A percentile compares a stretch with the other conserved stretches of the same genome.
Evolutionary conservation across 2,329 filamentous ascomycete genomes (phyloP).

Genomic region (Paramyrothecium sp.): DNA sequence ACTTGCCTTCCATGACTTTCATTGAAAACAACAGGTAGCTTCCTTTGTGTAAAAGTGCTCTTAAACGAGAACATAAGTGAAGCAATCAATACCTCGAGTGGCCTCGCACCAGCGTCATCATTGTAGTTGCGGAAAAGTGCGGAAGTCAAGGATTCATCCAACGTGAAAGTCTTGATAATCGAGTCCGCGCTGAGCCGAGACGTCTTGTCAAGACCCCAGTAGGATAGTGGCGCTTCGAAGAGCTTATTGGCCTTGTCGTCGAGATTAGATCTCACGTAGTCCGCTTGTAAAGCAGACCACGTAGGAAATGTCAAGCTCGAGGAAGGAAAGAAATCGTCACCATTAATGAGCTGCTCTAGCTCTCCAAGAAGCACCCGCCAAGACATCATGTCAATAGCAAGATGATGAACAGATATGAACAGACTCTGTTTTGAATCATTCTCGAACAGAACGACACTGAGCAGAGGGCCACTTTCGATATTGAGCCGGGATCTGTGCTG

Average conservation of each 20-base stretch:
- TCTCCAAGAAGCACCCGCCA: constrained; percentile 40
- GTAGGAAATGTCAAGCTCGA: constrained; percentile 30
- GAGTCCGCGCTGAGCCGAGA: too few species aligned
- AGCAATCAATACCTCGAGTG: not conserved
- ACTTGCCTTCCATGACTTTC: not conserved
- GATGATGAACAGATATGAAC: constrained; percentile 27
- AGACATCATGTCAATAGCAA: constrained; percentile 37
- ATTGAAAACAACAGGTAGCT: not conserved
- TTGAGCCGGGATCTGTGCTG: too few species aligned
- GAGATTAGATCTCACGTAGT: not conserved
- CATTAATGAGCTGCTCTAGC: constrained; percentile 32
- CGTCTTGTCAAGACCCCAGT: not conserved
- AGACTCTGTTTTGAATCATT: constrained; percentile 14
- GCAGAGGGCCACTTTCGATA: constrained; percentile 17
- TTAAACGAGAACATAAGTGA: not conserved
- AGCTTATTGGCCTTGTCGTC: not conserved
- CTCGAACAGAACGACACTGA: constrained; percentile 9
- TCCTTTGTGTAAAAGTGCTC: not conserved
- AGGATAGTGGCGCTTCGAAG: not conserved
- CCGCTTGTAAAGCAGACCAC: constrained; percentile 22
- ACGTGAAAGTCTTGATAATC: not conserved
- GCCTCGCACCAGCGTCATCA: not conserved
- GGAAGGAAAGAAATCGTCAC: constrained; percentile 9
- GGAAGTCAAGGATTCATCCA: not conserved
- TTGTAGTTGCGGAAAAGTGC: not conserved